phyloP scores from a whole-genome alignment of 2,329 filamentous ascomycete genomes.

The Raffaelea deltoideospora region DNA sequence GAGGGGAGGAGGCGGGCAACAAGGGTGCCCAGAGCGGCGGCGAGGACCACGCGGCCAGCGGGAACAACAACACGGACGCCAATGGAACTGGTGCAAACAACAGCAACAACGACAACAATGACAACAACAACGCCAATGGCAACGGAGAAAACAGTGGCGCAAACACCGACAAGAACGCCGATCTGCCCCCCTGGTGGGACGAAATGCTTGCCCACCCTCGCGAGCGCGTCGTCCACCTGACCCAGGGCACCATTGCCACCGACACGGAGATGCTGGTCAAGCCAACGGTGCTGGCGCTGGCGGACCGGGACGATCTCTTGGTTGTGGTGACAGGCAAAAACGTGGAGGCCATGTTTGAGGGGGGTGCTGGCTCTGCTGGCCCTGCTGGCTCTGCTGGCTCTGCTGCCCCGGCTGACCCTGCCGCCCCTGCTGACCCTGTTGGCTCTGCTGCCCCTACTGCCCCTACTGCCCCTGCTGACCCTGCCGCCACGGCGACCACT shows the following conservation, averaged over 20 bases:
- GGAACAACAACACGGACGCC: too few relatives aligned
- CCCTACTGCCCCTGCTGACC: too few relatives aligned
- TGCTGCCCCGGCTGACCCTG: too few relatives aligned
- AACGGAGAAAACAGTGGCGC: not conserved
- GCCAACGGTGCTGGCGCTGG: slow-evolving; percentile 8
- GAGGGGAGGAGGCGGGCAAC: not conserved
- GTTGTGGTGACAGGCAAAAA: slow-evolving; percentile 6
- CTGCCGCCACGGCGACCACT: not conserved
- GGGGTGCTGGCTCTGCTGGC: not conserved
- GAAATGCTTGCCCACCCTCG: slow-evolving; percentile 10
- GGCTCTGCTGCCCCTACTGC: too few relatives aligned
- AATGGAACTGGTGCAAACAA: too few relatives aligned
- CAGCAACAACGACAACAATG: too few relatives aligned
- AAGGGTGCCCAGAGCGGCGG: not conserved
- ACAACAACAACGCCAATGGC: too few relatives aligned
- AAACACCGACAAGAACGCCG: not conserved
- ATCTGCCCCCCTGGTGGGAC: slow-evolving; percentile 10
- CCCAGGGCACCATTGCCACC: slow-evolving; percentile 9
- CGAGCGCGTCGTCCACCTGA: slow-evolving; percentile 9
- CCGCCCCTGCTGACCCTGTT: too few relatives aligned
- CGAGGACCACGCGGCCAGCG: too few relatives aligned
- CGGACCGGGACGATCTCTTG: slow-evolving; percentile 4
- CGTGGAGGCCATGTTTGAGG: slow-evolving; percentile 5
- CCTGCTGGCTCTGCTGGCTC: too few relatives aligned
- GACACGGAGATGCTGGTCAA: slow-evolving; percentile 7